These are phyloP conservation scores for Ceratobasidium papillatum DNA, from an alignment of 1,284 basidiomycete species.

Conservation along the genomic window DNA sequence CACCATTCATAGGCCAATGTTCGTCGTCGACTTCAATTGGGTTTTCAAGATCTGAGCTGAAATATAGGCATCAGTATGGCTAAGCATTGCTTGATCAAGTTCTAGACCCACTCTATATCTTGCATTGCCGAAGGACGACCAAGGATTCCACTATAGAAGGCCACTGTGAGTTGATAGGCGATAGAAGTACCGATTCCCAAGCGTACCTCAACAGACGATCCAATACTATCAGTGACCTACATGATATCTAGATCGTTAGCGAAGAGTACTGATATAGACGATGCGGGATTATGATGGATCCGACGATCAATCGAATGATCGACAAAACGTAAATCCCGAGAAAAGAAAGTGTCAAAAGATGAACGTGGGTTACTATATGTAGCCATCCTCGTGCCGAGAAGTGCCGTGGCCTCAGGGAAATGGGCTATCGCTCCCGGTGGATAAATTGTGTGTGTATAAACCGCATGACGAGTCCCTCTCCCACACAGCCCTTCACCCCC, in stretches of 20 bases:
- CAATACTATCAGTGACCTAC: conserved; percentile 8
- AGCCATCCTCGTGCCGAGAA: neutral
- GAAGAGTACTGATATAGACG: too few species aligned
- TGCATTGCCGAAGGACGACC: conserved; percentile 29
- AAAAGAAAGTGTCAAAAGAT: neutral
- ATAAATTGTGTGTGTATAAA: neutral
- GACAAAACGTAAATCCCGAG: neutral
- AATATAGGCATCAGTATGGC: neutral
- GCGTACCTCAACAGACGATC: conserved; percentile 24
- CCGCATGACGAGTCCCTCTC: neutral
- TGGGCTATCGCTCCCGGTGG: neutral
- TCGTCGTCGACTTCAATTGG: conserved; percentile 29
- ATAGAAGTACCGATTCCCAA: neutral
- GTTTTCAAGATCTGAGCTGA: conserved; percentile 20
- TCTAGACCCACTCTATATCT: conserved; percentile 11
- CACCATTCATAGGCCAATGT: conserved; percentile 7
- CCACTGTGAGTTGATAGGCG: neutral
- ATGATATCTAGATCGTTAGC: too few species aligned
- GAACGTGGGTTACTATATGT: neutral
- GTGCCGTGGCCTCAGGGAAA: neutral
- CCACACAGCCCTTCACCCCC: neutral
- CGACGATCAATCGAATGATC: too few species aligned
- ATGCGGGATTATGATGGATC: too few species aligned
- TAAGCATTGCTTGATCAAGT: neutral
- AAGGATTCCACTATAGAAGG: neutral